Evolutionary conservation across 1,284 basidiomycete species (phyloP), one percentile per base, ranked within the genome.

Genomic region (Pseudozyma hubeiensis): DNA sequence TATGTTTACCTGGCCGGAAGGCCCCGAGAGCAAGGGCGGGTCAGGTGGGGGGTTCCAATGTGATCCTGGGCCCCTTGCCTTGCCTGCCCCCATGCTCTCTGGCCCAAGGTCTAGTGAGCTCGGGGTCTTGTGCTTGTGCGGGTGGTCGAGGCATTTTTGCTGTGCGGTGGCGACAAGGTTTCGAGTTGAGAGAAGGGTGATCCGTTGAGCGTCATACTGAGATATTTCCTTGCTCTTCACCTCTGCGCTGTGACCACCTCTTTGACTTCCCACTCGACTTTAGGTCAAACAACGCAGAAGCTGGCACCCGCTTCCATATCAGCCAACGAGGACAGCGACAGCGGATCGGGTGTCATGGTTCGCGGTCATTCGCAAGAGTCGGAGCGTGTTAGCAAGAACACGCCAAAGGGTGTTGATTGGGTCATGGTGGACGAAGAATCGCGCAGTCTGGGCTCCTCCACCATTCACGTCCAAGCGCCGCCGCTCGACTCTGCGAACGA

Each of bases 401-500:
- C 37, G 14, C 53, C 24, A 11, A 58, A 60, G 39, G 53, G 51
- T 41, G 53, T 54, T 31, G 72, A 69, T 11, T 75, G 72, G 66
- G 62, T 69, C 11, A 62, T 75, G 17, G 65, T 74, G 2, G 71
- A 69, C 34, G 59, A 62, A 37, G 65, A 62, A 10, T 14, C 51
- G 11, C 51, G 56, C 5, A 73, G 57, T 35, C 31, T 44, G 4
- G 52, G 34, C 40, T 64, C 69, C 0, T 64, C 61, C 9, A 53
- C 53, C 17, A 44, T 64, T 49, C 59, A 58, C 16, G 68, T 83
- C 65, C 62, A 44, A 24, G 9, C 34, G 77, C 85, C 45, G 3
- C 37, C 60, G 5, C 30, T 30, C 5, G 31, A 53, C 17, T 34
- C 31, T 31, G 35, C 48, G 5, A 41, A 37, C 31, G 58, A 62